Base-by-base conservation (phyloP, 129 eudicot species). In the Lactuca saligna region DNA sequence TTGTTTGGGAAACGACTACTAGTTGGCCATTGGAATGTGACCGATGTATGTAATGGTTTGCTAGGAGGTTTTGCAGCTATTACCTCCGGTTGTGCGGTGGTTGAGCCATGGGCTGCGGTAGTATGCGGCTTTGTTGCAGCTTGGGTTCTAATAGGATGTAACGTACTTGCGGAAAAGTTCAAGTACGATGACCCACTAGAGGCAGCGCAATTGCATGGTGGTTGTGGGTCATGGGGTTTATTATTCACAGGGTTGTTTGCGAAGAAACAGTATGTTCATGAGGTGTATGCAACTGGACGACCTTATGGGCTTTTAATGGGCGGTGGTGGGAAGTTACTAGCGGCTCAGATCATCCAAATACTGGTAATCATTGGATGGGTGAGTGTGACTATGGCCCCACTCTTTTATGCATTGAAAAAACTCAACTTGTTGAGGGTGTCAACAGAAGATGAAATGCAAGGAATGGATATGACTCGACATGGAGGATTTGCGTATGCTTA, bases 11-110 rank as follows among this genome's bases (percentile, higher is more conserved):
- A 83, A 54, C 73, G 93, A 20, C 31, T 87, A n/a, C 12, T 87
- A 37, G 85, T 66, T 1, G 93, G 93, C 17, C 88, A 86, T 8
- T 86, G 93, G 93, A 83, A 83, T 13, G 93, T 86, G 41, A 75
- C 78, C 0, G 93, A 86, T 25, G 93, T 86, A 7, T 86, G 93
- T 67, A 86, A 86, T 13, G 93, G 93, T 1, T 51, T 86, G 67
- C 68, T 86, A 31, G 93, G 93, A 1, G 93, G 93, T n/a, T 70
- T 86, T 12, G 93, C 93, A 0, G 92, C 92, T 14, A 86, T 86
- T 39, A 86, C 92, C 41, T 86, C 92, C 0, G 92, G 92, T 0
- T 86, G 93, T 17, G 66, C 93, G 0, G 93, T 86, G 60, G 93
- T 86, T 0, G 92, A 86, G 67, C 92, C 92, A 16, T 86, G 92